Evolutionary conservation across 2,329 filamentous ascomycete species (phyloP).

Genomic region (Cladosporium cucumerinum): DNA sequence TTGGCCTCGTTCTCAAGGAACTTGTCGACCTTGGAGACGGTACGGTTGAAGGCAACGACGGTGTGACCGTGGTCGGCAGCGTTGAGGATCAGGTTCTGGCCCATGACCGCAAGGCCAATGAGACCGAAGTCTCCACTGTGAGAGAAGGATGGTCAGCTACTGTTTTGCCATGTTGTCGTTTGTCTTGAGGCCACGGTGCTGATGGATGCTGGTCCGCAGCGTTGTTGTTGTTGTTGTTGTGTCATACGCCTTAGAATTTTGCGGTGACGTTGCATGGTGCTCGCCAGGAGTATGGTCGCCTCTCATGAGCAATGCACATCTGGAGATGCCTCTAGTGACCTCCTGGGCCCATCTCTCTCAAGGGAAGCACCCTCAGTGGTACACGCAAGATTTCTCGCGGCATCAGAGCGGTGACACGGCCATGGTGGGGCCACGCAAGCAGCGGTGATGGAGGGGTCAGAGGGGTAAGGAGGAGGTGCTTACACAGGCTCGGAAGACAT

Average conservation of each 20-base stretch:
- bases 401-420: background rate
- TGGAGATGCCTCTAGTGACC: background rate
- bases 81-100: constrained; percentile 56
- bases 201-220: background rate
- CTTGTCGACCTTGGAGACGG: constrained; percentile 93
- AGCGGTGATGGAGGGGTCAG: constrained; percentile 16
- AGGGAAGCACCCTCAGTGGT: background rate
- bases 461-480: constrained; percentile 19
- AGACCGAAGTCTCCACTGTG: constrained; percentile 52
- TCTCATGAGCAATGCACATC: background rate
- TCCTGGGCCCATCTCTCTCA: background rate
- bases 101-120: constrained; percentile 52
- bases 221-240: constrained; percentile 2
- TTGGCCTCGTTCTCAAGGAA: constrained; percentile 46
- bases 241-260: constrained; percentile 12
- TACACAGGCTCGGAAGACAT: constrained; percentile 33
- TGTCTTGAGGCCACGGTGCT: background rate
- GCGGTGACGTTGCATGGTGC: background rate
- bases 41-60: constrained; percentile 97
- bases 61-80: constrained; percentile 71
- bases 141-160: constrained; percentile 23
- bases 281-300: background rate
- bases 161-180: background rate
- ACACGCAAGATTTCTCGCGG: background rate
- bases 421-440: constrained; percentile 10